A percentile compares a stretch with the other conserved stretches of the same genome.
These are phyloP conservation scores for Sphenostylis stenocarpa DNA, from an alignment of 306 rosid species.

Conservation along the genomic window DNA sequence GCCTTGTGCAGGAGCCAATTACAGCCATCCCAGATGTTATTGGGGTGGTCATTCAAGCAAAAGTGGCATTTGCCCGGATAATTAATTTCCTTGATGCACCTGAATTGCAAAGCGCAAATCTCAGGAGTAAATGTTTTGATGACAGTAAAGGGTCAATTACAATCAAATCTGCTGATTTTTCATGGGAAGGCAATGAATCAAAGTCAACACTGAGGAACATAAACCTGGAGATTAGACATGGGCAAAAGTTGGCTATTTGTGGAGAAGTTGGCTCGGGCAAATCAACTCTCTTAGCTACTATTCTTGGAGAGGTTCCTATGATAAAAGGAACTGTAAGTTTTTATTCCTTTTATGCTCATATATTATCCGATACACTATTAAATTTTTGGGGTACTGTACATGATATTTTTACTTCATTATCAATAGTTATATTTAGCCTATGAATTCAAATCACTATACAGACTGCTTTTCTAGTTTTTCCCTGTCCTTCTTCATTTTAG, in stretches of 20 bases:
- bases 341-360: background rate
- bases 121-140: background rate
- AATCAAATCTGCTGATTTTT: conserved; percentile 48
- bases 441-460: background rate
- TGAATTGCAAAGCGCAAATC: conserved; percentile 46
- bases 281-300: conserved; percentile 60
- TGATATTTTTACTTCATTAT: background rate
- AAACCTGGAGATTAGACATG: conserved; percentile 48
- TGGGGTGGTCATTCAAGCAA: conserved; percentile 21
- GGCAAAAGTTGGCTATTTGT: conserved; percentile 67
- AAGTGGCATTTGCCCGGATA: conserved; percentile 58
- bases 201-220: conserved; percentile 55
- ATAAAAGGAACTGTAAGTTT: conserved; percentile 53
- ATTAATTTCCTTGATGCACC: conserved; percentile 59
- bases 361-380: background rate
- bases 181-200: conserved; percentile 56
- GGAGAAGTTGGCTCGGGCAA: conserved; percentile 70
- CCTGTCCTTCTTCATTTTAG: background rate
- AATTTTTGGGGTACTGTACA: background rate
- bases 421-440: background rate
- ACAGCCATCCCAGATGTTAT: conserved; percentile 9
- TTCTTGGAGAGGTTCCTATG: conserved; percentile 67
- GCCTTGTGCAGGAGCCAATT: conserved; percentile 5
- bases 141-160: conserved; percentile 26
- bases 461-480: background rate